These are phyloP conservation scores for Aphanocladium album DNA, from an alignment of 2,329 filamentous ascomycete genomes.

Conservation along the genomic window DNA sequence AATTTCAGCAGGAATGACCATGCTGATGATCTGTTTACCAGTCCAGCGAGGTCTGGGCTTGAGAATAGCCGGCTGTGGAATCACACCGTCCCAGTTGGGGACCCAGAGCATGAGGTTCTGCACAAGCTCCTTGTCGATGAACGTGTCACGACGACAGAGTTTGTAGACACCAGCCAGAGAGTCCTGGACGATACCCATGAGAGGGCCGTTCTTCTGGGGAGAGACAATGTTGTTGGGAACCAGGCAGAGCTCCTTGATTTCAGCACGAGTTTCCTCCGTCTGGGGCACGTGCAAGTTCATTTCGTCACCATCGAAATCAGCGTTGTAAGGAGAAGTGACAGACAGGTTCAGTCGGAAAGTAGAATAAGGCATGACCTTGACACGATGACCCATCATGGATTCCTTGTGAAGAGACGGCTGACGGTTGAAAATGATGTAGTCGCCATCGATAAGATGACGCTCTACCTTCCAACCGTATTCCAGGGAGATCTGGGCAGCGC, in stretches of 20 bases:
- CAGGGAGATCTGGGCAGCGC: conserved; percentile 76
- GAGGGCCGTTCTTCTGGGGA: conserved; percentile 88
- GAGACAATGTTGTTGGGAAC: conserved; percentile 99
- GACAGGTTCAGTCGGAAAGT: conserved; percentile 97
- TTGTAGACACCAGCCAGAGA: conserved; percentile 96
- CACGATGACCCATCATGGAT: conserved; percentile 99
- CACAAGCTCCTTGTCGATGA: conserved; percentile 82
- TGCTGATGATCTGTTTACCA: conserved; percentile 93
- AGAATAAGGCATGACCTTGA: conserved; percentile 97
- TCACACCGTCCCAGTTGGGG: conserved; percentile 92
- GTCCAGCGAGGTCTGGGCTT: conserved; percentile 94
- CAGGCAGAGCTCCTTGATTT: conserved; percentile 90
- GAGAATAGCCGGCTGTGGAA: conserved; percentile 87
- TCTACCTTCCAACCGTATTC: conserved; percentile 99
- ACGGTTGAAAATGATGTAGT: conserved; percentile 99
- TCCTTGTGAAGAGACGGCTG: conserved; percentile 99
- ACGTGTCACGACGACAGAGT: conserved; percentile 86
- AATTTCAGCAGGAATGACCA: conserved; percentile 83
- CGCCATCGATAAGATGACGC: conserved; percentile 89
- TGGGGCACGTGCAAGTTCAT: conserved; percentile 99
- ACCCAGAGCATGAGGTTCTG: conserved; percentile 99
- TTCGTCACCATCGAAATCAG: conserved; percentile 99
- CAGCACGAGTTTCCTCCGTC: conserved; percentile 91
- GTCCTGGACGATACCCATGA: conserved; percentile 99
- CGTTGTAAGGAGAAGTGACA: conserved; percentile 98